Base-by-base conservation (phyloP, 116 monocot species). In the Iris pallida region DNA sequence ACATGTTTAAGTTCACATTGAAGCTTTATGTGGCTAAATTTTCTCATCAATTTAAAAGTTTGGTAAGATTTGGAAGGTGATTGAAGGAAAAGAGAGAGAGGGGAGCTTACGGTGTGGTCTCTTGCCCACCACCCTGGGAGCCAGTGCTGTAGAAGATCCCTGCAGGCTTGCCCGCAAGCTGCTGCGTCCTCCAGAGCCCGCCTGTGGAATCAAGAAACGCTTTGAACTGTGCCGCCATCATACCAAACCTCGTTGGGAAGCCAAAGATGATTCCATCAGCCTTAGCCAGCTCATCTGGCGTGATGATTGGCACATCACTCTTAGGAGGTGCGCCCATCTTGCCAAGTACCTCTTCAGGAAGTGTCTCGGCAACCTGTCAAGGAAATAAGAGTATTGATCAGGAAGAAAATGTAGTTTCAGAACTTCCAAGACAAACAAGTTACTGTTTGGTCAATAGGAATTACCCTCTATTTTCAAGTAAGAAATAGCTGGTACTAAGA, bases 71-170 rank as follows among this genome's bases (percentile, higher is more conserved):
- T 8, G 20, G n/a, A 19, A 19, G 16, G 45, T 45, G 65, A 30
- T n/a, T 11, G 30, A 56, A 59, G 20, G 41, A 13, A 42, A 19
- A 56, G n/a, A 49, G 51, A 65, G 17, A 18, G 16, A 56, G 1
- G 5, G 30, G 16, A 70, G 16, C 85, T 80, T 78, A 85, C 85
- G 77, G 13, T 66, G 81, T 85, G 10, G 71, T 74, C 55, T 85
- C 85, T 57, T 85, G 85, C 6, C 85, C 85, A 17, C 85, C 85
- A 15, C 85, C 85, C 57, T 85, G 81, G 8, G 77, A 70, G n/a
- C 78, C 81, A 1, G 78, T 75, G 60, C 78, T 75, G 57, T 49
- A 70, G 68, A 85, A 85, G 15, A 85, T 71, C 9, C 85, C 85
- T 16, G 85, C 81, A 53, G 85, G 78, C 60, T 81, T 81, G 18